Percentiles rank a stretch among this genome's conserved stretches.
phyloP scores from a whole-genome alignment of 164 flowering plant species.

The Taxillus chinensis region DNA sequence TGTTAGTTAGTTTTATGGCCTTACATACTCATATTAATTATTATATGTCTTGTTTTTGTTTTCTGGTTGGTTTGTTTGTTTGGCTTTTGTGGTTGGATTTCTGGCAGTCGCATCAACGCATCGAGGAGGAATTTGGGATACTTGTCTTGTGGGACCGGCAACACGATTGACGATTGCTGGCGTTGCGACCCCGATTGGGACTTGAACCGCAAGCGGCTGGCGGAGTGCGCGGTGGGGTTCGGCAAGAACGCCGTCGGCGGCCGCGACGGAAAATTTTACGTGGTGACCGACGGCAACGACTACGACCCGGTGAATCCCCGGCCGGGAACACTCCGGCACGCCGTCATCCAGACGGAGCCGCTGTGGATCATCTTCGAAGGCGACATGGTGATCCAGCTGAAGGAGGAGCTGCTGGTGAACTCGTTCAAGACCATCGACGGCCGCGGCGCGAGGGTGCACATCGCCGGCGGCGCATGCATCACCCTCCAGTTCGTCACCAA shows the following conservation, averaged over 20 bases:
- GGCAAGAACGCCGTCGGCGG: constrained; percentile 14
- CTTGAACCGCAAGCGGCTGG: constrained; percentile 9
- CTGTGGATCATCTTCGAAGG: constrained; percentile 15
- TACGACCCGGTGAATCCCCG: constrained; percentile 8
- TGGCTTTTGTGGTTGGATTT: background rate
- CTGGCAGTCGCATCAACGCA: constrained; percentile 7
- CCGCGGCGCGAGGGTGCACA: constrained; percentile 15
- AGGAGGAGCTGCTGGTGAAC: constrained; percentile 13
- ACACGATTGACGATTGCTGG: constrained; percentile 19
- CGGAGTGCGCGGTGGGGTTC: constrained; percentile 14
- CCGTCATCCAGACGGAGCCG: constrained; percentile 14
- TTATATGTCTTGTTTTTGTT: background rate
- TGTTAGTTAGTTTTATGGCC: background rate
- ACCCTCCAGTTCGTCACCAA: constrained; percentile 11
- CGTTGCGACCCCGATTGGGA: constrained; percentile 13
- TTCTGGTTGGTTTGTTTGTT: background rate
- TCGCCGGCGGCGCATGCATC: constrained; percentile 13
- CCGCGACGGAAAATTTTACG: constrained; percentile 6
- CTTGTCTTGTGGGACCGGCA: constrained; percentile 11
- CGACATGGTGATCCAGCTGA: constrained; percentile 11
- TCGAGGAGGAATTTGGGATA: constrained; percentile 13
- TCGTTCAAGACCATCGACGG: constrained; percentile 15
- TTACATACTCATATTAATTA: background rate
- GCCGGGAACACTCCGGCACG: constrained; percentile 16
- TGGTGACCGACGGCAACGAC: constrained; percentile 11